Conservation (phyloP, 345 rosid genomes). For the Eucalyptus regnans region DNA sequence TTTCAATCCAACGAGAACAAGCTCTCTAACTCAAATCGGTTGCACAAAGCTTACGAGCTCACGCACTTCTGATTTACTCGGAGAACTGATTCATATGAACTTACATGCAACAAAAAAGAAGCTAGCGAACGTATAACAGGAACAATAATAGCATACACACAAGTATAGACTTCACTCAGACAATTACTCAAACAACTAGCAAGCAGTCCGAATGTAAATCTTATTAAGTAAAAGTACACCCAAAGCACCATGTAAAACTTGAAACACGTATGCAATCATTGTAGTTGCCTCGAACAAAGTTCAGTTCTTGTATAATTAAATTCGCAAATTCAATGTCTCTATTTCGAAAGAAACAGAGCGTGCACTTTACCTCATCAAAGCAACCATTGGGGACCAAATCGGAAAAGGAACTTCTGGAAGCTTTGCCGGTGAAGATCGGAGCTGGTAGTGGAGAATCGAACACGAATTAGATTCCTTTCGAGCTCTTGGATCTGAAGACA, state of each 20-base stretch:
- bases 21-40: not conserved
- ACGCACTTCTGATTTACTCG: not conserved
- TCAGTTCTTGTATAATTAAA: too few relatives aligned
- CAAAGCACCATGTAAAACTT: not conserved
- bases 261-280: not conserved
- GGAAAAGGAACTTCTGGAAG: not conserved
- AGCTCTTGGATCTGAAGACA: not conserved
- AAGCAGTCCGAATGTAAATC: not conserved
- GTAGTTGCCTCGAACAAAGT: not conserved
- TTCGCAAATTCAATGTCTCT: fast-evolving
- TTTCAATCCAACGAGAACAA: not conserved
- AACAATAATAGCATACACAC: not conserved
- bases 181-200: not conserved
- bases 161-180: not conserved
- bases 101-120: not conserved
- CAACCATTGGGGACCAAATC: not conserved
- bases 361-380: not conserved
- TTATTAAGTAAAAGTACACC: not conserved
- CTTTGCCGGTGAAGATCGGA: fast-evolving
- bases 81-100: not conserved
- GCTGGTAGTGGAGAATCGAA: not conserved
- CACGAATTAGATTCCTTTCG: not conserved
- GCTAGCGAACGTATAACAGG: not conserved
- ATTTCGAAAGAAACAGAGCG: too few relatives aligned
- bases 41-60: not conserved